A percentile compares a stretch with the other conserved stretches of the same genome.
phyloP scores from a whole-genome alignment of 2,329 filamentous ascomycete species.

The Sordariomycetes sp. region DNA sequence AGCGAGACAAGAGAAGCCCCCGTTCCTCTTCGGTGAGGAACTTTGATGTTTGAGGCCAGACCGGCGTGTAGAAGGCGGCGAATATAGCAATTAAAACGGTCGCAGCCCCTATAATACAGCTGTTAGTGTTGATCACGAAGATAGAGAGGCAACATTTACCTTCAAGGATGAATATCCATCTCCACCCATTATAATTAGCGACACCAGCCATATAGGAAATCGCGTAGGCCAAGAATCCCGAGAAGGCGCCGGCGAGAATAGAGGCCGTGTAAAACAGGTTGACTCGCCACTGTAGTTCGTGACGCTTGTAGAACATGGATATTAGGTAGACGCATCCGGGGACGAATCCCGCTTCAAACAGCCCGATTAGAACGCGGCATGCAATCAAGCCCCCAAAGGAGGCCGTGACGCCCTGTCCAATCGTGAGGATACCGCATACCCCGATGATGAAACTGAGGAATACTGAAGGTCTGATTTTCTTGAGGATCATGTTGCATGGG shows the following conservation, averaged over 20 bases:
- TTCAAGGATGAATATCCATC: conserved; percentile 14
- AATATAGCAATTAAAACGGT: conserved; percentile 12
- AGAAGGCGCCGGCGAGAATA: conserved; percentile 28
- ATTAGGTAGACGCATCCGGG: conserved; percentile 32
- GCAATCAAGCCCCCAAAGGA: not conserved
- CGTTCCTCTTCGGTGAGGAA: conserved; percentile 35
- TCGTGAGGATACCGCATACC: not conserved
- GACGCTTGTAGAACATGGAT: conserved; percentile 36
- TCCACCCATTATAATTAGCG: conserved; percentile 31
- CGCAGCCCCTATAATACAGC: conserved; percentile 6
- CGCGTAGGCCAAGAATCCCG: conserved; percentile 34
- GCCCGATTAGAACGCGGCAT: not conserved
- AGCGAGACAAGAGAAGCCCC: conserved; percentile 5
- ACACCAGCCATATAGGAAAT: conserved; percentile 33
- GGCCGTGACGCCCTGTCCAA: not conserved
- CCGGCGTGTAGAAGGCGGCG: conserved; percentile 12
- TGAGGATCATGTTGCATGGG: conserved; percentile 38
- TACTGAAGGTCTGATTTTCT: not conserved
- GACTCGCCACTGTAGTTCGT: conserved; percentile 36
- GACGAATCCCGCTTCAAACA: conserved; percentile 7
- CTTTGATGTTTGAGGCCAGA: conserved; percentile 26
- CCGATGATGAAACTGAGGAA: not conserved
- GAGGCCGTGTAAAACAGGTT: conserved; percentile 31
- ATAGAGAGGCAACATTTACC: not conserved
- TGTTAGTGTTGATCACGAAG: not conserved